These are phyloP conservation scores for Trichoderma cornu-damae DNA, from an alignment of 2,329 filamentous ascomycete genomes.

Conservation along the genomic window DNA sequence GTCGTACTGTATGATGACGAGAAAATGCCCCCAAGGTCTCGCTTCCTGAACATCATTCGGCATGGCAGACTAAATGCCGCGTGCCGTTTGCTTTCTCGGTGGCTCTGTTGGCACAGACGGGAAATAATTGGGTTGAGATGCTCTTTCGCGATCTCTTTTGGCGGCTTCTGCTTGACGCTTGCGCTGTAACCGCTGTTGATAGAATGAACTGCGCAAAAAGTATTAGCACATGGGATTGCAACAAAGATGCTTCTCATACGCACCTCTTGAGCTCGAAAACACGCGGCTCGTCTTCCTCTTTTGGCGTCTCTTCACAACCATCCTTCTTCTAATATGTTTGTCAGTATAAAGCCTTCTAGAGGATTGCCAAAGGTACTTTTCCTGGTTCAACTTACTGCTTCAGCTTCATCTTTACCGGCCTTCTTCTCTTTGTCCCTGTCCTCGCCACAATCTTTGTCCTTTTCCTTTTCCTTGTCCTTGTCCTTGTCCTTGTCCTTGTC, in stretches of 20 bases:
- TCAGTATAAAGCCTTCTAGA: conserved; percentile 21
- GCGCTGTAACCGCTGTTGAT: conserved; percentile 75
- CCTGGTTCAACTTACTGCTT: conserved; percentile 20
- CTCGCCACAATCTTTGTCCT: no score
- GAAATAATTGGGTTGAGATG: conserved; percentile 74
- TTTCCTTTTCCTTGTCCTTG: conserved; percentile 33
- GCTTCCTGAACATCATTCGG: neutral
- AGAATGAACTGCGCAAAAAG: conserved; percentile 60
- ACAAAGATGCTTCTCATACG: neutral
- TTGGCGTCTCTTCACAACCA: conserved; percentile 20
- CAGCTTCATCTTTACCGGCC: conserved; percentile 31
- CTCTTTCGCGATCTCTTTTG: conserved; percentile 72
- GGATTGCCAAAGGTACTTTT: conserved; percentile 21
- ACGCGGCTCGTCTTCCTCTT: conserved; percentile 67
- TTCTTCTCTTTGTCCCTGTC: conserved; percentile 34
- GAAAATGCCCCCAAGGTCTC: neutral
- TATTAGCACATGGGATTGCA: neutral
- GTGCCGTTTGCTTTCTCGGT: conserved; percentile 32
- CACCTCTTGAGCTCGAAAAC: conserved; percentile 82
- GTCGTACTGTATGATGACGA: neutral
- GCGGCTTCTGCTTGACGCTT: conserved; percentile 51
- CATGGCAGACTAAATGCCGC: neutral
- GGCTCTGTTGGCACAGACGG: conserved; percentile 72
- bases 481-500: conserved; percentile 36
- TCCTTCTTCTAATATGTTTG: conserved; percentile 28